These are phyloP conservation scores for Blastobotrys buckinghamii DNA, from an alignment of 1,139 yeast genomes.

Conservation along the genomic window DNA sequence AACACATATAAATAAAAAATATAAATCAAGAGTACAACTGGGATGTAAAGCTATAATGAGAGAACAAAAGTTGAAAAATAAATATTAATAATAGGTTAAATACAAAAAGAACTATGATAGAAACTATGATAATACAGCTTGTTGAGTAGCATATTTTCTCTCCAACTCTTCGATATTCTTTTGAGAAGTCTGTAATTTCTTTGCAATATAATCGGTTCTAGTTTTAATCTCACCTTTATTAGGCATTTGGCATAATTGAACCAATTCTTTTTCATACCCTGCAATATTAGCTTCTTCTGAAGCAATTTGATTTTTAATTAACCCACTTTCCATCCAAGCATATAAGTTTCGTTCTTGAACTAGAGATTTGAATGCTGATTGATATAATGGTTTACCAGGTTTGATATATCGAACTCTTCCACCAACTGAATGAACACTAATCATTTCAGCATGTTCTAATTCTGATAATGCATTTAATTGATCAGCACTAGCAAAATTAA, in stretches of 20 bases:
- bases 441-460: slow-evolving; percentile 73
- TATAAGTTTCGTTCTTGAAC: slow-evolving; percentile 51
- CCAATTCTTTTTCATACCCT: slow-evolving; percentile 65
- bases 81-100: no score
- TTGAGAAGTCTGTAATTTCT: slow-evolving; percentile 49
- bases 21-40: no score
- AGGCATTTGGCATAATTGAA: slow-evolving; percentile 45
- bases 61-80: no score
- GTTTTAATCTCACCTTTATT: slow-evolving; percentile 46
- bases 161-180: slow-evolving; percentile 42
- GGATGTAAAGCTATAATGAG: no score
- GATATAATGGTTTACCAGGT: slow-evolving; percentile 81
- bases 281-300: slow-evolving; percentile 60
- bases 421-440: slow-evolving; percentile 61
- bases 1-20: no score
- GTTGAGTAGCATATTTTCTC: slow-evolving; percentile 21
- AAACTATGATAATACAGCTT: slow-evolving; percentile 14
- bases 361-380: slow-evolving; percentile 70
- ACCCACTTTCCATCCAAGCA: slow-evolving; percentile 59
- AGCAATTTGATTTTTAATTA: slow-evolving; percentile 47
- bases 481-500: slow-evolving; percentile 59
- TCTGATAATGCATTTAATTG: slow-evolving; percentile 51
- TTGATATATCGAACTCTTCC: slow-evolving; percentile 63
- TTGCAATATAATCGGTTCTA: slow-evolving; percentile 59
- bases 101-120: no score